Conservation (phyloP, 768 basidiomycete species). For the Pisolithus orientalis region DNA sequence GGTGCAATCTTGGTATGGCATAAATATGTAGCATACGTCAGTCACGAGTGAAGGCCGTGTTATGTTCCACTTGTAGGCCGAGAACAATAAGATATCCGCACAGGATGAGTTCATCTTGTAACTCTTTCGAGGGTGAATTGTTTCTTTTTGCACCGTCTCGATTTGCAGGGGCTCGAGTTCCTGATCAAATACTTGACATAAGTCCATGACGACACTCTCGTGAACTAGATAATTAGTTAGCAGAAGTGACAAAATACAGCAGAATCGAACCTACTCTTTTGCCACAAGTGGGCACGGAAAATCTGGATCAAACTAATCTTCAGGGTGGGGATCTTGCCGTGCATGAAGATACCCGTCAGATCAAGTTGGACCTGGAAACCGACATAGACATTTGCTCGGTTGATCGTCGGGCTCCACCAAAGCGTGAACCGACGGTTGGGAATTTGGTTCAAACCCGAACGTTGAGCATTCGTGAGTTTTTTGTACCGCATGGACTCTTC, state of each 20-base stretch:
- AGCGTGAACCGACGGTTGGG: slow-evolving; percentile 98
- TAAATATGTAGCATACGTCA: slow-evolving; percentile 50
- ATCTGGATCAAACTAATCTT: slow-evolving; percentile 99
- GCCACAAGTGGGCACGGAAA: slow-evolving; percentile 99
- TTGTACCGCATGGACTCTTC: slow-evolving; percentile 96
- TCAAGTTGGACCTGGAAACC: slow-evolving; percentile 99
- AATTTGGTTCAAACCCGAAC: slow-evolving; percentile 95
- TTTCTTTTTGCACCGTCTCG: slow-evolving; percentile 99
- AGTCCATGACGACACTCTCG: slow-evolving; percentile 89
- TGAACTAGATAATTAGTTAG: slow-evolving; percentile 47
- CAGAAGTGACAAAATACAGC: slow-evolving; percentile 13
- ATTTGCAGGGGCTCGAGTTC: slow-evolving; percentile 97
- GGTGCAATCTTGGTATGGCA: not conserved
- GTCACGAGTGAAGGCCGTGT: slow-evolving; percentile 92
- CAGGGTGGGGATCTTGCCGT: slow-evolving; percentile 95
- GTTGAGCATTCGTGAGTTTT: slow-evolving; percentile 96
- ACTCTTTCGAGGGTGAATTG: slow-evolving; percentile 98
- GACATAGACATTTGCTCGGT: slow-evolving; percentile 98
- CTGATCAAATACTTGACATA: slow-evolving; percentile 99
- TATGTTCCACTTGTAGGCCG: slow-evolving; percentile 98
- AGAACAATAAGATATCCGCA: slow-evolving; percentile 96
- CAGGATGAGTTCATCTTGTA: slow-evolving; percentile 99
- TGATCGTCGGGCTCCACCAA: slow-evolving; percentile 99
- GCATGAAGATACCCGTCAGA: slow-evolving; percentile 96
- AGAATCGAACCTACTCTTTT: slow-evolving; percentile 72